A percentile compares a stretch with the other conserved stretches of the same genome.
Conservation (phyloP, 495 filamentous ascomycete genomes). For the Penicillium cataractarum region DNA sequence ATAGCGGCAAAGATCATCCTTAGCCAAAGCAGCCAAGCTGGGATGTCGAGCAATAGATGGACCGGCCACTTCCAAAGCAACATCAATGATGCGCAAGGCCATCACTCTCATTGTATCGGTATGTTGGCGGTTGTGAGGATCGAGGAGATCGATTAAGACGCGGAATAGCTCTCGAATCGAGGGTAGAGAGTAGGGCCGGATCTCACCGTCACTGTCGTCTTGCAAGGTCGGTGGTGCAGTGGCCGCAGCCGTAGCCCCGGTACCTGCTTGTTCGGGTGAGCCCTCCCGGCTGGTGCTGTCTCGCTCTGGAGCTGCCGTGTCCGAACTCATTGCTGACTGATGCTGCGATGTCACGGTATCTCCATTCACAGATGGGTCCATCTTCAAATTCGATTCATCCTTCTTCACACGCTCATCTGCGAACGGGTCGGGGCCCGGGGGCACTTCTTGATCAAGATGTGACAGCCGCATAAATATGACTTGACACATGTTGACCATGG, state of each 20-base stretch:
- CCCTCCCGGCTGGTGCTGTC: slow-evolving; percentile 41
- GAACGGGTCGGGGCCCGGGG: slow-evolving; percentile 55
- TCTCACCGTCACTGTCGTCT: slow-evolving; percentile 49
- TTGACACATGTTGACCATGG: slow-evolving; percentile 98
- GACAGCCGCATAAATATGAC: slow-evolving; percentile 94
- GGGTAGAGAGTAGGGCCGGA: slow-evolving; percentile 88
- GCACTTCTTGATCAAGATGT: slow-evolving; percentile 74
- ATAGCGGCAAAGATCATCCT: slow-evolving; percentile 91
- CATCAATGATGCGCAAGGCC: slow-evolving; percentile 96
- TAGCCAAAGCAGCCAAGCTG: slow-evolving; percentile 81
- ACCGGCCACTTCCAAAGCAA: slow-evolving; percentile 93
- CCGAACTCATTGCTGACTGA: slow-evolving; percentile 47
- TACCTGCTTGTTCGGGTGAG: slow-evolving; percentile 39
- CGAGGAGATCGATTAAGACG: slow-evolving; percentile 91
- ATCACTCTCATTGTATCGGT: slow-evolving; percentile 96
- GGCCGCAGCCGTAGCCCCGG: slow-evolving; percentile 43
- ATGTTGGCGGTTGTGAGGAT: slow-evolving; percentile 89
- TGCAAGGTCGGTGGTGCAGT: slow-evolving; percentile 47
- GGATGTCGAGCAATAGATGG: slow-evolving; percentile 95
- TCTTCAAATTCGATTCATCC: slow-evolving; percentile 64
- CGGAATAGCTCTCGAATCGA: slow-evolving; percentile 94
- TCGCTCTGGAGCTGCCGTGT: slow-evolving; percentile 41
- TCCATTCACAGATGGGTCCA: slow-evolving; percentile 86
- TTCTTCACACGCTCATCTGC: slow-evolving; percentile 61
- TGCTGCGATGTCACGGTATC: slow-evolving; percentile 57